phyloP scores from a whole-genome alignment of 1,284 basidiomycete genomes.

The Trametes polyzona region DNA sequence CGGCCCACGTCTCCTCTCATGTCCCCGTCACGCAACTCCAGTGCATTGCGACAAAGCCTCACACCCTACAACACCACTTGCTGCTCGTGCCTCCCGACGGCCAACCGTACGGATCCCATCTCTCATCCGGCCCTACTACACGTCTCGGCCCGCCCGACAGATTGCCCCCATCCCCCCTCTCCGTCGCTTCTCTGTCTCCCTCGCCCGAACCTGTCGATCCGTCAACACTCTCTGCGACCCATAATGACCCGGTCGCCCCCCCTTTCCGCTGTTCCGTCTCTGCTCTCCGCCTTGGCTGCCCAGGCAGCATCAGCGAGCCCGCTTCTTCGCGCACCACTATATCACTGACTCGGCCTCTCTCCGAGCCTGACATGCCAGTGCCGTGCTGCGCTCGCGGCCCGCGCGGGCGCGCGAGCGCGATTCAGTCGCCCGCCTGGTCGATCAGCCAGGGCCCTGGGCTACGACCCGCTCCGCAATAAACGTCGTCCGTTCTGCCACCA shows the following conservation, averaged over 20 bases:
- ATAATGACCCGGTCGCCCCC: not conserved
- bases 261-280: not conserved
- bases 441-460: not conserved
- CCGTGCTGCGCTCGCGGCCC: conserved; percentile 2
- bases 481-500: no score
- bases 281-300: not conserved
- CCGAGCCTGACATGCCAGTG: not conserved
- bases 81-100: conserved; percentile 3
- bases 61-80: not conserved
- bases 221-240: conserved; percentile 4
- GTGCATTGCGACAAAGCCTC: not conserved
- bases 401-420: no score
- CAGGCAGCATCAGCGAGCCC: conserved; percentile 2
- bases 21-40: not conserved
- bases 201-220: conserved; percentile 10
- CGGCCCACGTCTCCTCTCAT: not conserved
- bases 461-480: conserved; percentile 10
- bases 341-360: not conserved
- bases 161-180: not conserved
- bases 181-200: conserved; percentile 5
- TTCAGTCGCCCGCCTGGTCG: no score
- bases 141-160: conserved; percentile 11
- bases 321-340: conserved; percentile 8
- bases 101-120: conserved; percentile 11
- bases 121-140: conserved; percentile 4